Base-by-base conservation (phyloP, 169 alveolate species). In the Eimeria falciformis region DNA sequence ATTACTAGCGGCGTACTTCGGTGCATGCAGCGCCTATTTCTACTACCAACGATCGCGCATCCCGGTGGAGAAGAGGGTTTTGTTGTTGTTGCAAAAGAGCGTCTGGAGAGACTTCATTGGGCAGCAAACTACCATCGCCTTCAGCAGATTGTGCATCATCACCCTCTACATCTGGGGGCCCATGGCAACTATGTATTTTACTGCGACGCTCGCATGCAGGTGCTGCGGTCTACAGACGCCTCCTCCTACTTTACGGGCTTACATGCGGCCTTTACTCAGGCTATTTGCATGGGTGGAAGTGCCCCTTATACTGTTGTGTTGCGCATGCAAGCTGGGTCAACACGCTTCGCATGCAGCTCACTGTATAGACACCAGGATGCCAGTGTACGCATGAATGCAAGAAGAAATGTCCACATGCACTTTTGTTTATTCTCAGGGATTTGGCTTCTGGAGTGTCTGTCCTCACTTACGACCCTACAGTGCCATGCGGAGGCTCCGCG, bases 401-500 rank as follows among this genome's bases (percentile, higher is more conserved):
- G 40, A 0, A 33, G 40, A 33, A 1, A 2, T 33, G 40, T 33
- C 2, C 40, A 33, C 40, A n/a, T n/a, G n/a, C n/a, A 33, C 40
- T 33, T 33, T 33, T 53, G 14, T 53, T 0, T 53, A 0, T 14
- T 53, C n/a, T 53, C 62, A 62, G 73, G 33, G 33, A 18, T 62
- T 23, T 62, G 40, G 73, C 43, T 7, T 7, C 17, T 62, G 73
- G 73, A 62, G 73, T 62, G 9, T 62, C 73, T 23, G 17, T 18
- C 29, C 23, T 62, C 3, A 27, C 73, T 21, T 62, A 62, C 29
- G 73, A 62, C 33, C 73, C 73, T n/a, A 62, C 73, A 62, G 73
- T 62, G 37, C 73, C 73, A 12, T 62, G 73, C 33, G 73, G 73
- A 4, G 73, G 73, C 33, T 27, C 73, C 73, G 29, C 18, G 66